Evolutionary conservation across 257 asterid genomes (phyloP).

Genomic region (Rubia yunnanensis): DNA sequence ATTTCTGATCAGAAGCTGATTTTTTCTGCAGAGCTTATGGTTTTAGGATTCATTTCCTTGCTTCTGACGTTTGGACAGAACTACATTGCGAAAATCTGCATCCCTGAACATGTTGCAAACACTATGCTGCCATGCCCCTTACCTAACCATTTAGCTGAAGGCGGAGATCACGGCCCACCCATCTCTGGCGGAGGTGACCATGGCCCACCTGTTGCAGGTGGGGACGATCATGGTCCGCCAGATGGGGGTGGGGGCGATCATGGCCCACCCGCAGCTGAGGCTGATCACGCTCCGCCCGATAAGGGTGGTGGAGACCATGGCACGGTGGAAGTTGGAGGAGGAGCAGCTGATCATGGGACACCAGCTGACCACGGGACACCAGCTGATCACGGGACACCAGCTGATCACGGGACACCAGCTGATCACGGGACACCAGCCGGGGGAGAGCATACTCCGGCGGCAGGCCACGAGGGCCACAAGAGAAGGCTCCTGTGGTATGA

Average conservation of each 20-base stretch:
- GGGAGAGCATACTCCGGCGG: background rate
- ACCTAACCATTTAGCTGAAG: background rate
- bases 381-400: too few relatives aligned
- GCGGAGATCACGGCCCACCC: background rate
- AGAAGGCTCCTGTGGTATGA: slow-evolving; percentile 56
- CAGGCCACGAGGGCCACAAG: slow-evolving; percentile 18
- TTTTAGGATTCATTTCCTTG: slow-evolving; percentile 87
- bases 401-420: too few relatives aligned
- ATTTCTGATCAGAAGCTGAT: background rate
- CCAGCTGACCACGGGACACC: background rate
- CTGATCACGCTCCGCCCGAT: background rate
- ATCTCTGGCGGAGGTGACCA: background rate
- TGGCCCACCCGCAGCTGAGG: background rate
- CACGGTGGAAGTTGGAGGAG: background rate
- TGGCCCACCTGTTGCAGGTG: background rate
- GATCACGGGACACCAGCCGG: background rate
- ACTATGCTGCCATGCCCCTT: slow-evolving; percentile 75
- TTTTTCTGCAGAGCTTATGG: slow-evolving; percentile 79
- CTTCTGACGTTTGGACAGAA: slow-evolving; percentile 79
- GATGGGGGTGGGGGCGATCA: background rate
- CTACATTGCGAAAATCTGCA: slow-evolving; percentile 66
- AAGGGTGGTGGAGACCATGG: background rate
- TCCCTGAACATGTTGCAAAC: slow-evolving; percentile 36
- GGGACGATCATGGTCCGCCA: slow-evolving; percentile 20
- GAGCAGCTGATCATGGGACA: background rate